A percentile compares a stretch with the other conserved stretches of the same genome.
These are phyloP conservation scores for Globisporangium camurandrum DNA, from an alignment of 352 stramenopile genomes.

Conservation along the genomic window DNA sequence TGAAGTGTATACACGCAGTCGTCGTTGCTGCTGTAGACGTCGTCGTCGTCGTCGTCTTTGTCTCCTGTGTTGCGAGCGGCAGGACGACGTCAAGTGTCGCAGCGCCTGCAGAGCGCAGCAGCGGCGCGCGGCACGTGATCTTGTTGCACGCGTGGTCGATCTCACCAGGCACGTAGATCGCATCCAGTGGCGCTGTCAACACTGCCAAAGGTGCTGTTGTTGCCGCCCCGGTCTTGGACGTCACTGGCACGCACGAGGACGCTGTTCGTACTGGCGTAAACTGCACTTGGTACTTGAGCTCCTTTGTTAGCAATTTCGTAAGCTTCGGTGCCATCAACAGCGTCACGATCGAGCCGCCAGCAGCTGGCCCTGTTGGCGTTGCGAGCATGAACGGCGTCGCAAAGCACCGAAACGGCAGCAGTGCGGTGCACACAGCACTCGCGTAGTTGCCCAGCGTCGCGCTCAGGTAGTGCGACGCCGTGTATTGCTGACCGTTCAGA, in stretches of 20 bases:
- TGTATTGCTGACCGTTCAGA: conserved; percentile 65
- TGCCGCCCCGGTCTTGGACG: conserved; percentile 9
- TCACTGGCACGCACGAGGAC: not conserved
- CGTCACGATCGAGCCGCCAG: conserved; percentile 48
- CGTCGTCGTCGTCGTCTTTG: conserved; percentile 10
- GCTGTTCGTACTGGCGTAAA: conserved; percentile 29
- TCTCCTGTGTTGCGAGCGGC: conserved; percentile 14
- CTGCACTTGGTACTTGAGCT: conserved; percentile 51
- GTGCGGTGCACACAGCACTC: conserved; percentile 39
- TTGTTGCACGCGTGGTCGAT: conserved; percentile 37
- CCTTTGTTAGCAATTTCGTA: conserved; percentile 35
- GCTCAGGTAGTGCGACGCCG: conserved; percentile 42
- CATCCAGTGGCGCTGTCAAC: conserved; percentile 17
- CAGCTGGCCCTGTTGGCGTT: conserved; percentile 50
- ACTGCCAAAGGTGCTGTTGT: no score
- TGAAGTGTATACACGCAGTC: conserved; percentile 19
- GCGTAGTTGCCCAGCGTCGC: conserved; percentile 60
- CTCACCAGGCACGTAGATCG: conserved; percentile 31
- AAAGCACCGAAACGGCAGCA: conserved; percentile 58
- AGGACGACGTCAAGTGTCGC: conserved; percentile 42
- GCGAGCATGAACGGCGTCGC: conserved; percentile 51
- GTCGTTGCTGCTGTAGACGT: not conserved
- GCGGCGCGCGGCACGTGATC: conserved; percentile 45
- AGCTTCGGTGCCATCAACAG: conserved; percentile 47
- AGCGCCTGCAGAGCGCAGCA: conserved; percentile 35